Conservation (phyloP, 306 rosid genomes). For the Citrullus amarus region DNA sequence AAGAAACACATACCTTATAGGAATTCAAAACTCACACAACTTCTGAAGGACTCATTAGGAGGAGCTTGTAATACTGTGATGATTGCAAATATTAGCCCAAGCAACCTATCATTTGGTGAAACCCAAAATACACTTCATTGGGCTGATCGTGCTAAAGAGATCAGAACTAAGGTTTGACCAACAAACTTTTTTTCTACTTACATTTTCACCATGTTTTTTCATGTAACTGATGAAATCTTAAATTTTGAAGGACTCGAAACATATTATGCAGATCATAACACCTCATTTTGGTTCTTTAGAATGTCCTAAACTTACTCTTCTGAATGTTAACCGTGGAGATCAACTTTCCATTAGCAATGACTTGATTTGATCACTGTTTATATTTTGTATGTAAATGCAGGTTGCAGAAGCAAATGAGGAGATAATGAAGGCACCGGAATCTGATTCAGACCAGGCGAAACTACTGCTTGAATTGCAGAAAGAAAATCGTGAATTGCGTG, state of each 20-base stretch:
- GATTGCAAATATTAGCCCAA: conserved; percentile 96
- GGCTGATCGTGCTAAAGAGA: conserved; percentile 98
- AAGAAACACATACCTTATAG: conserved; percentile 92
- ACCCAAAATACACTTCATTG: conserved; percentile 93
- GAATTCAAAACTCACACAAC: conserved; percentile 91
- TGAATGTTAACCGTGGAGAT: not conserved
- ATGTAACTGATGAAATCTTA: not conserved
- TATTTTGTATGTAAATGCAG: conserved; percentile 21
- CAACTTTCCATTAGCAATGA: not conserved
- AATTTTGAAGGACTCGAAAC: not conserved
- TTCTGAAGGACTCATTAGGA: conserved; percentile 90
- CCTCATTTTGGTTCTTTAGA: not conserved
- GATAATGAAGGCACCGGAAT: conserved; percentile 33
- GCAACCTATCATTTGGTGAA: conserved; percentile 80
- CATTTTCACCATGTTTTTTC: not conserved
- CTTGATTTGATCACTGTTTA: not conserved
- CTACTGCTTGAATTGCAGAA: conserved; percentile 69
- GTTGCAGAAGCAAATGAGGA: conserved; percentile 52
- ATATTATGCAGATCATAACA: not conserved
- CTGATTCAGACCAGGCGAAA: conserved; percentile 70
- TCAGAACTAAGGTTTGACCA: conserved; percentile 61
- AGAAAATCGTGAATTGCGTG: conserved; percentile 71
- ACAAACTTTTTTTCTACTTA: not conserved
- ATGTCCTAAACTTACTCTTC: not conserved
- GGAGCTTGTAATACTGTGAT: conserved; percentile 89